Evolutionary conservation across 2,329 filamentous ascomycete species (phyloP), one percentile per base, ranked within the genome.

Genomic region (Xylaria sp.): DNA sequence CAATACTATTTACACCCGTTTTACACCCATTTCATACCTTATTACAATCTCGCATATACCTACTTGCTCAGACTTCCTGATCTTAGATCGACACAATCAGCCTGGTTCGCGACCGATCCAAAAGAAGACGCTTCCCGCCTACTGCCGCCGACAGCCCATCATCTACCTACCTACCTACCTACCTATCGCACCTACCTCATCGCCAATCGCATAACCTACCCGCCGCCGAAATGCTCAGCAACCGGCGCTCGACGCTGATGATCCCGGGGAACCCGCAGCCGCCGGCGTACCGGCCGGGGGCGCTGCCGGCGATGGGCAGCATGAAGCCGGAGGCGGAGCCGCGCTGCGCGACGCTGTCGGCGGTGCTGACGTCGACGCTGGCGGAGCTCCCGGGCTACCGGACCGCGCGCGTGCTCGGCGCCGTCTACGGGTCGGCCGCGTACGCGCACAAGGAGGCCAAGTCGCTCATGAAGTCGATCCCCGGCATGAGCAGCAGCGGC

Each of bases 371-470:
- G 8, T 60, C 61, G 1, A 66, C 64, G 11, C 61, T 57, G 42
- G 13, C 60, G 2, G 34, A 55, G 2, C 56, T 66, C 6, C 60
- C 64, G 4, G 62, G 63, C 2, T 63, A 66, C 53, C 62, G 60
- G 37, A 50, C 60, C 7, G 52, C 50, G 20, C 50, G 56, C 7
- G 54, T 61, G 19, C 48, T 63, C 7, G 64, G 64, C 39, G 57
- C 56, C 53, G 62, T 59, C 2, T 64, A 63, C 59, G 64, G 64
- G 17, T 50, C 50, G 17, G 60, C 57, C 4, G 57, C 58, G n/a
- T 63, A 61, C 50, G 59, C 63, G 18, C 52, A 57, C 41, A 64
- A 63, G 43, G 64, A 65, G 49, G 54, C 59, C 19, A 66, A 65
- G 39, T 53, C 63, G 7, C 52, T 65, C 2, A 44, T 63, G 4